These are phyloP conservation scores for Acanthamoeba sp. DNA, from an alignment of 208 protist species.

Conservation along the genomic window DNA sequence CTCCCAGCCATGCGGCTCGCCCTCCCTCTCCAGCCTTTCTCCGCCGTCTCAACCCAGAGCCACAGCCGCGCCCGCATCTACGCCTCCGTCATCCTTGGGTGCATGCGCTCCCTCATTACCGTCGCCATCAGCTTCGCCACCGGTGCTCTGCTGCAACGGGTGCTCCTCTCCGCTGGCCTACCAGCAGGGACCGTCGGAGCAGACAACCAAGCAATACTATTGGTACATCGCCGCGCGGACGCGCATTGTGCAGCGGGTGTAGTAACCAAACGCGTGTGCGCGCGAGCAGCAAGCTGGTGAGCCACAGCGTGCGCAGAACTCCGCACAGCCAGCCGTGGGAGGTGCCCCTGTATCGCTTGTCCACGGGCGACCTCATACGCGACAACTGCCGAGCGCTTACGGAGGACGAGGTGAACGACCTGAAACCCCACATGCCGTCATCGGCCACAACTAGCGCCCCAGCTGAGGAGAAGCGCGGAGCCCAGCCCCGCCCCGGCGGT, in stretches of 20 bases:
- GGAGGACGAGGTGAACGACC: conserved; percentile 6
- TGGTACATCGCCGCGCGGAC: too few species aligned
- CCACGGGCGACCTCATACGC: not conserved
- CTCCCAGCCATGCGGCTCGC: not conserved
- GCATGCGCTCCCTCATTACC: not conserved
- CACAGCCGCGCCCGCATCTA: too few species aligned
- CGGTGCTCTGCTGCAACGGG: conserved; percentile 25
- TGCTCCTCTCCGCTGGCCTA: conserved; percentile 19
- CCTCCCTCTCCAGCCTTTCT: not conserved
- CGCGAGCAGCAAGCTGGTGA: not conserved
- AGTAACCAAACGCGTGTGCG: too few species aligned
- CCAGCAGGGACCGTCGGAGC: not conserved
- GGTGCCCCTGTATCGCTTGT: not conserved
- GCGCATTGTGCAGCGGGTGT: too few species aligned
- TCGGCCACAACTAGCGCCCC: not conserved
- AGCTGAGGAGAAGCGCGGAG: not conserved
- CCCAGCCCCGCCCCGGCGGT: not conserved
- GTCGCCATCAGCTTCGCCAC: not conserved
- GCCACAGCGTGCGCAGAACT: conserved; percentile 4
- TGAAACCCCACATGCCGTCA: not conserved
- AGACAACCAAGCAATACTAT: conserved; percentile 22
- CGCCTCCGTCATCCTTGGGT: not conserved
- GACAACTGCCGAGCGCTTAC: conserved; percentile 43
- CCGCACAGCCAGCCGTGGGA: conserved; percentile 22
- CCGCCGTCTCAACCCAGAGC: conserved; percentile 27